Base-by-base conservation (phyloP, 352 stramenopile genomes). In the Pythium folliculosum region DNA sequence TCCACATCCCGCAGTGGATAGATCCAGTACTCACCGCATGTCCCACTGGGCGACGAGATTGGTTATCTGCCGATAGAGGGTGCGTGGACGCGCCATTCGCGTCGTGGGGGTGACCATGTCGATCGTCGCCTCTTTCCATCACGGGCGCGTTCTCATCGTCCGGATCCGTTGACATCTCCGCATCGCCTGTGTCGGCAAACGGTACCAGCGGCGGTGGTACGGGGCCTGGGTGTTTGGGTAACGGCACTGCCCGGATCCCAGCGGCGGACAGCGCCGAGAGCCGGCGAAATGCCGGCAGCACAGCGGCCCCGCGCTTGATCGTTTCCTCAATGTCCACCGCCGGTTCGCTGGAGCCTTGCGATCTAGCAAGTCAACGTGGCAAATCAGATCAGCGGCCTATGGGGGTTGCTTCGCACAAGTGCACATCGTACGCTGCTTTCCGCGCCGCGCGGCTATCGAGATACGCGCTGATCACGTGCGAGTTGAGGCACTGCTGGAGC, bases 401-500 rank as follows among this genome's bases (percentile, higher is more conserved):
- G 16, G 6, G 38, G 57, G 47, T 65, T 10, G 25, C 38, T 32
- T 71, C 14, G 22, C 44, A 51, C 7, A 37, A 19, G 14, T n/a
- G 12, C 37, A 55, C 14, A 8, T 60, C 80, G 51, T 63, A 82
- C 79, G 63, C 67, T 67, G 74, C 60, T 51, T 92, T 92, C 35
- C 74, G 63, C 49, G 73, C 62, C 38, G 75, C 65, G 10, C 81
- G 75, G 53, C 73, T 81, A 53, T 90, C 77, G n/a, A 91, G 71
- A 77, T 91, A 93, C 19, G 72, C 65, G 48, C 73, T 84, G 63
- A 91, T 93, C 60, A 88, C 76, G 62, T 93, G 85, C 40, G 85
- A 91, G 65, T 93, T 93, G 19, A 93, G 70, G 59, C 85, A 89
- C 57, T 91, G 81, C 60, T 91, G 82, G 32, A 93, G 72, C 40